phyloP scores from a whole-genome alignment of 2,329 filamentous ascomycete species.

The Fusarium sp. region DNA sequence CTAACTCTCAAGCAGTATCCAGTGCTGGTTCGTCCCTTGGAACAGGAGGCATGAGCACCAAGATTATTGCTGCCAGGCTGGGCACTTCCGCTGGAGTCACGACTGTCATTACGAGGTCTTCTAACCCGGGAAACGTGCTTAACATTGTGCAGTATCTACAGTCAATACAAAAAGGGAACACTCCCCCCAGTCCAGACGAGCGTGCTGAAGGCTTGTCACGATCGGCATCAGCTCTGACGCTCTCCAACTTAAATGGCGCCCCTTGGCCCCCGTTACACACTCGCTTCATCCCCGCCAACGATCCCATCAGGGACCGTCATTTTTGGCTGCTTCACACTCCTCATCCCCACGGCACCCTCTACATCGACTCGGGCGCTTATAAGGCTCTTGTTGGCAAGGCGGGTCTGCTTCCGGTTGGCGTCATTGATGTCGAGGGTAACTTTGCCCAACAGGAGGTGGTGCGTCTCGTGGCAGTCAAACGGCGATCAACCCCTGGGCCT shows the following conservation, averaged over 20 bases:
- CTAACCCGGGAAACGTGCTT: constrained; percentile 90
- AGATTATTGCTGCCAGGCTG: constrained; percentile 90
- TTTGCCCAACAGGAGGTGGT: constrained; percentile 96
- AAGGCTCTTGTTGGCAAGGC: constrained; percentile 82
- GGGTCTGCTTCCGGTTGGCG: constrained; percentile 87
- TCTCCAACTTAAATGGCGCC: constrained; percentile 43
- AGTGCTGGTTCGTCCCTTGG: constrained; percentile 87
- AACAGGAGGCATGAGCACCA: constrained; percentile 97
- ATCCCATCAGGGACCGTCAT: constrained; percentile 89
- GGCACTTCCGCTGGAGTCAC: constrained; percentile 95
- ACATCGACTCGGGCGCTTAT: constrained; percentile 91
- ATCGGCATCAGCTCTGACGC: constrained; percentile 54
- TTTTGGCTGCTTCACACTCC: constrained; percentile 98
- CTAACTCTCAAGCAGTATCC: constrained; percentile 67
- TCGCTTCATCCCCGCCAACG: constrained; percentile 83
- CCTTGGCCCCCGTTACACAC: constrained; percentile 78
- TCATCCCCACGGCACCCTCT: constrained; percentile 87
- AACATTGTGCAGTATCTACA: constrained; percentile 77
- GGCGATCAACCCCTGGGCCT: constrained; percentile 51
- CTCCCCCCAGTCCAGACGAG: constrained; percentile 38
- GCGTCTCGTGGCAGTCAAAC: constrained; percentile 80
- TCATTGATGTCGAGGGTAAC: constrained; percentile 85
- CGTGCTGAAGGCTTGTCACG: constrained; percentile 48
- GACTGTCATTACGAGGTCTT: constrained; percentile 92
- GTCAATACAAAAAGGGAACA: constrained; percentile 22